Evolutionary conservation across 495 filamentous ascomycete species (phyloP).

Genomic region (Annulohypoxylon nitens): DNA sequence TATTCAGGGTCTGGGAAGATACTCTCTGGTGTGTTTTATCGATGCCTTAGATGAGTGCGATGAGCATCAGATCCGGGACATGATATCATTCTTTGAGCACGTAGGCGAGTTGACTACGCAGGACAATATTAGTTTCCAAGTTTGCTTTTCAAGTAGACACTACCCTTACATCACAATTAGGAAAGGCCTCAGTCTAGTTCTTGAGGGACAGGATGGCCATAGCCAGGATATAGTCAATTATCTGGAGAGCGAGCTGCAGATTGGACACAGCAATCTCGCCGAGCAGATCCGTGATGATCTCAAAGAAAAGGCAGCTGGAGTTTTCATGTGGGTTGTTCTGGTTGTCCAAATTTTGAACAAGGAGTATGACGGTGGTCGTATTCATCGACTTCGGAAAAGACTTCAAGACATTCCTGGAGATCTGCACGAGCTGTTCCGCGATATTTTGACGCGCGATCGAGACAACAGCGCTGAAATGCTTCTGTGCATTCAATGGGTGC

Average conservation of each 20-base stretch:
- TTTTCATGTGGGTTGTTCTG: constrained; percentile 11
- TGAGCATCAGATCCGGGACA: constrained; percentile 3
- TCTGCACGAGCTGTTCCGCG: not conserved
- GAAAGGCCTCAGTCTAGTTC: not conserved
- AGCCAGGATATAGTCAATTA: not conserved
- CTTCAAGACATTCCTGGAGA: constrained; percentile 3
- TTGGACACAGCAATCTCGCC: not conserved
- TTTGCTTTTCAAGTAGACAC: constrained; percentile 10
- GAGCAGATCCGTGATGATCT: constrained; percentile 6
- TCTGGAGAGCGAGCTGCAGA: not conserved
- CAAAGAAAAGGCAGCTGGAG: constrained; percentile 6
- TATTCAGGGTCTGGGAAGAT: constrained; percentile 3
- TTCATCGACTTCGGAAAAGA: not conserved
- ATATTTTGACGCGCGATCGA: constrained; percentile 4
- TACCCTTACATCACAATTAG: constrained; percentile 10
- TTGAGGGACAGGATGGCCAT: constrained; percentile 5
- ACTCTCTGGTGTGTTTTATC: constrained; percentile 31
- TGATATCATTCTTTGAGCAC: constrained; percentile 5
- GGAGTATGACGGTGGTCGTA: constrained; percentile 3
- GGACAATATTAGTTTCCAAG: not conserved
- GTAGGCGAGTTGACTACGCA: not conserved
- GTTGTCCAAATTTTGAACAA: constrained; percentile 3
- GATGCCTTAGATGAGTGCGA: constrained; percentile 23
- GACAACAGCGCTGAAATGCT: not conserved
- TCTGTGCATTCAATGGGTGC: constrained; percentile 12